Conservation (phyloP, 768 basidiomycete species). For the Collybia mongolica region DNA sequence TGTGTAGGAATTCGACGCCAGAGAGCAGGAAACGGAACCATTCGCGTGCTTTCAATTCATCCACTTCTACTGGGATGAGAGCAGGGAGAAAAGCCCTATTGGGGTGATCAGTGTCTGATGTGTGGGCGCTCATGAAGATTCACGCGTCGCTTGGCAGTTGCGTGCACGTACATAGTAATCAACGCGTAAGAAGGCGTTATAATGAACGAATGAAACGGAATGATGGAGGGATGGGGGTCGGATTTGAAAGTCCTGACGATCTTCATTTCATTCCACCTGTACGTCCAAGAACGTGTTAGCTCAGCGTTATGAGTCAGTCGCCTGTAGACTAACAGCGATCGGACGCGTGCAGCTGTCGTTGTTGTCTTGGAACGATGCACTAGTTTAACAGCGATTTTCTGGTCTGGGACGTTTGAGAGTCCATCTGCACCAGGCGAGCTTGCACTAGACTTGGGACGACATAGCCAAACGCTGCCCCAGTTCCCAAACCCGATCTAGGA, state of each 20-base stretch:
- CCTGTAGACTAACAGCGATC: conserved; percentile 65
- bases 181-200: conserved; percentile 89
- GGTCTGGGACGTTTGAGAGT: conserved; percentile 37
- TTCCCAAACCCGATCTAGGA: conserved; percentile 86
- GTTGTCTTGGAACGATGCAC: conserved; percentile 85
- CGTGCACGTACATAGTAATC: conserved; percentile 77
- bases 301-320: background rate
- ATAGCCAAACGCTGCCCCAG: conserved; percentile 91
- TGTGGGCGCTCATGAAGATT: conserved; percentile 2
- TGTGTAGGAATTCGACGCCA: conserved; percentile 82
- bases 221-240: conserved; percentile 88
- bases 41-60: conserved; percentile 69
- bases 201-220: conserved; percentile 92
- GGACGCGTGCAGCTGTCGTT: conserved; percentile 86
- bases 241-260: conserved; percentile 82
- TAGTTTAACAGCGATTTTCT: conserved; percentile 87
- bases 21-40: conserved; percentile 86
- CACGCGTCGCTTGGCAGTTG: conserved; percentile 13
- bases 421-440: conserved; percentile 30
- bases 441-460: conserved; percentile 52
- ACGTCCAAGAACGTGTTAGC: conserved; percentile 2
- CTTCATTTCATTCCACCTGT: conserved; percentile 98
- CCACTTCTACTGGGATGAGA: conserved; percentile 85
- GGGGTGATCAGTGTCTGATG: conserved; percentile 12
- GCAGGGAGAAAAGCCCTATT: conserved; percentile 83